Base-by-base conservation (phyloP, 2,329 filamentous ascomycete species). In the Tricladium varicosporioides region DNA sequence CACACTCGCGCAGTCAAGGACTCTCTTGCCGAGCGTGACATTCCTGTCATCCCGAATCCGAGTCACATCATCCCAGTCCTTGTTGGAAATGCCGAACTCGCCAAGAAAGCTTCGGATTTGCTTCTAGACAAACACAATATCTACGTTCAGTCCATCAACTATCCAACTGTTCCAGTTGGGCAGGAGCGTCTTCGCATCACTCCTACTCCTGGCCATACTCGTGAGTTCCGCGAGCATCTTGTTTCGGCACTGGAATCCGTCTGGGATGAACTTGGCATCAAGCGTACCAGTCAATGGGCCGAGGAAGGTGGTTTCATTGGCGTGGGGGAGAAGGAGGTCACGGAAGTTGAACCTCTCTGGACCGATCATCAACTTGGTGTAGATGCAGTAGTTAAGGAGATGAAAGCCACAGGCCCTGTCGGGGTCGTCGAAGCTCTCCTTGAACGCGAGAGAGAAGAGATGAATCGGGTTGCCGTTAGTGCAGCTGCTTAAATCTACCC, bases 111-210 rank as follows among this genome's bases (percentile, higher is more conserved):
- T 7, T 96, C 91, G 19, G 94, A 99, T 71, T 85, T 96, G 78
- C 85, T 99, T 18, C 83, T 99, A 13, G 86, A 89, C 65, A 88
- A 96, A 65, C 89, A 96, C 78, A 84, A 86, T 60, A 97, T 99
- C 71, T 99, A 99, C 72, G 94, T 99, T 22, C 94, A 99, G 76
- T 92, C 91, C 54, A 97, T 99, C 82, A 99, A 99, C 78, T 97
- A 97, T 76, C 94, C 94, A 1, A 99, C 94, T 51, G 94, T 99
- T 2, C 94, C 94, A 2, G 91, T 96, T 5, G 94, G 94, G n/a
- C 92, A 99, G 78, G 94, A 99, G 75, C 87, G 94, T 57, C 87
- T 99, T 56, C 89, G 94, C 64, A 91, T 99, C 73, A 99, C 94
- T 1, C 94, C 94, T 0, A 99, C 94, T 1, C 94, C 94, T 0